These are phyloP conservation scores for Clarkia xantiana DNA, from an alignment of 345 rosid genomes.

Conservation along the genomic window DNA sequence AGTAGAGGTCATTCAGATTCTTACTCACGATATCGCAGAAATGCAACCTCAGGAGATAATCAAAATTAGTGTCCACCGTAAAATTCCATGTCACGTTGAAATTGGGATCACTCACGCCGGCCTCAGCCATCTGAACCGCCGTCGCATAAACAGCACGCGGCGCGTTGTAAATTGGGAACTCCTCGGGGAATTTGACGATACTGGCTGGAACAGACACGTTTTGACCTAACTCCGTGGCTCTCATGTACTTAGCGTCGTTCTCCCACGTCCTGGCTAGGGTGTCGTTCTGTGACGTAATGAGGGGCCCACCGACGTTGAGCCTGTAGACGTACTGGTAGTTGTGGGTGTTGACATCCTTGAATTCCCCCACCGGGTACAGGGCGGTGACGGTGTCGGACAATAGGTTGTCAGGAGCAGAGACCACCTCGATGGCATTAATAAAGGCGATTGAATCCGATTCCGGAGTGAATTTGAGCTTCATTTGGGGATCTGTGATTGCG, in stretches of 20 bases:
- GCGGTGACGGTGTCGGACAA: not conserved
- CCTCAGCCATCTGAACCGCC: slow-evolving; percentile 8
- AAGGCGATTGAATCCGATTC: slow-evolving; percentile 5
- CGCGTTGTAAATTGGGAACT: slow-evolving; percentile 1
- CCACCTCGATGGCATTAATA: slow-evolving; percentile 9
- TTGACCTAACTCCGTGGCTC: slow-evolving; percentile 3
- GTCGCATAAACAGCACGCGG: slow-evolving; percentile 2
- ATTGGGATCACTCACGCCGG: slow-evolving; percentile 1
- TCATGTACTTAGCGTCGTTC: slow-evolving; percentile 3
- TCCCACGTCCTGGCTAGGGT: slow-evolving; percentile 8
- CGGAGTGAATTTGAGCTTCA: slow-evolving; percentile 4
- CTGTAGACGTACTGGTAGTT: slow-evolving; percentile 7
- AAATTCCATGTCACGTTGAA: slow-evolving; percentile 7
- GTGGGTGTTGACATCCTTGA: not conserved
- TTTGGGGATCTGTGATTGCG: not conserved
- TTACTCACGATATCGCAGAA: slow-evolving; percentile 10
- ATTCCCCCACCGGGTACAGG: slow-evolving; percentile 3
- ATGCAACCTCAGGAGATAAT: slow-evolving; percentile 4
- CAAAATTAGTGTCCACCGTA: slow-evolving; percentile 1
- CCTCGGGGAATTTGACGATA: not conserved
- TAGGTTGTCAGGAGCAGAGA: slow-evolving; percentile 1
- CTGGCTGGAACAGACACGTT: not conserved
- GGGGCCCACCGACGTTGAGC: slow-evolving; percentile 4
- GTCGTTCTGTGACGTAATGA: slow-evolving; percentile 6
- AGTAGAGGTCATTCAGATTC: slow-evolving; percentile 5